These are phyloP conservation scores for Peronospora farinosa DNA, from an alignment of 352 stramenopile species.

Conservation along the genomic window DNA sequence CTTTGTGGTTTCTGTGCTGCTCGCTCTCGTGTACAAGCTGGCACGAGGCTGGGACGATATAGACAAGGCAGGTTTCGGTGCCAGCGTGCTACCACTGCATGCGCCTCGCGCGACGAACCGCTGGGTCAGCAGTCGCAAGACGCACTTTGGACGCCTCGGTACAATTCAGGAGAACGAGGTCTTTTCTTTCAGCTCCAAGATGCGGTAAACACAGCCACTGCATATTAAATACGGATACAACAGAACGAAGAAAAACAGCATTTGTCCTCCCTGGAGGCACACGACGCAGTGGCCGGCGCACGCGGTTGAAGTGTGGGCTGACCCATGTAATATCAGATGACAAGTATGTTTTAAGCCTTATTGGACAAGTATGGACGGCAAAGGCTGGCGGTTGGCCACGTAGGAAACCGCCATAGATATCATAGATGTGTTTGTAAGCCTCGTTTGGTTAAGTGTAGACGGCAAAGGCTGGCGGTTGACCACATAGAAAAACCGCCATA, in stretches of 20 bases:
- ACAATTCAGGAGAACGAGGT: conserved; percentile 68
- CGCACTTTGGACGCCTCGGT: conserved; percentile 57
- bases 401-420: conserved; percentile 18
- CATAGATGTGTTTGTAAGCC: conserved; percentile 34
- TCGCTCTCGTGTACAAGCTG: conserved; percentile 72
- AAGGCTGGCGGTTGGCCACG: conserved; percentile 7
- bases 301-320: conserved; percentile 24
- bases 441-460: conserved; percentile 13
- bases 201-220: conserved; percentile 29
- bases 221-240: conserved; percentile 5
- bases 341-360: conserved; percentile 31
- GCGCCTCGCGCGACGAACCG: conserved; percentile 40
- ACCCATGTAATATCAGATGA: conserved; percentile 24
- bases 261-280: neutral
- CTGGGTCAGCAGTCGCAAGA: conserved; percentile 58
- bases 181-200: conserved; percentile 59
- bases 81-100: conserved; percentile 41
- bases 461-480: conserved; percentile 8
- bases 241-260: neutral
- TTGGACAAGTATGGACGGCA: conserved; percentile 13
- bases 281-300: conserved; percentile 5
- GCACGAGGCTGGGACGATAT: conserved; percentile 59
- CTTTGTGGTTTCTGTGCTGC: conserved; percentile 66
- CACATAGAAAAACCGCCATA: conserved; percentile 10
- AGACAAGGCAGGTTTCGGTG: conserved; percentile 37